A percentile compares a stretch with the other conserved stretches of the same genome.
phyloP scores from a whole-genome alignment of 441 rosid species.

The Brassica balearica region DNA sequence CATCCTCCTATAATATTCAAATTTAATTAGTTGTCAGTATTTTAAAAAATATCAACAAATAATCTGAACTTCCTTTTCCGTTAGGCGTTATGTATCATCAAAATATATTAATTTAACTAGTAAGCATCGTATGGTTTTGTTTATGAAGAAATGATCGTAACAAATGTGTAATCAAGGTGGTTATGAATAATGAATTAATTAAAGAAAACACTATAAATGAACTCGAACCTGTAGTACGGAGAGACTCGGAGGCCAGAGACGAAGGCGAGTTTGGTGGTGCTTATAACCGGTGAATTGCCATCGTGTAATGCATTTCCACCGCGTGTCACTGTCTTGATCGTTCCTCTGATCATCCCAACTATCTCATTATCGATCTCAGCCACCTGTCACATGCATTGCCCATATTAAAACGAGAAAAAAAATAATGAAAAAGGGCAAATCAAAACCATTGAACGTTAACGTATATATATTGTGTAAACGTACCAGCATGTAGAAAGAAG shows the following conservation, averaged over 20 bases:
- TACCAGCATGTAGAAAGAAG: conserved; percentile 97
- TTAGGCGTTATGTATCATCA: conserved; percentile 36
- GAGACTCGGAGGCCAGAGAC: conserved; percentile 95
- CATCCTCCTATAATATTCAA: conserved; percentile 65
- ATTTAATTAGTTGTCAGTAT: neutral
- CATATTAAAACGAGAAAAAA: neutral
- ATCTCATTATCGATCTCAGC: conserved; percentile 73
- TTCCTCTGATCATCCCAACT: conserved; percentile 89
- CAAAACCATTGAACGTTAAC: conserved; percentile 22
- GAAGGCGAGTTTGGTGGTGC: conserved; percentile 84
- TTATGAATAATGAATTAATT: neutral
- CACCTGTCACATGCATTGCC: conserved; percentile 58
- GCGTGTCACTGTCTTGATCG: conserved; percentile 91
- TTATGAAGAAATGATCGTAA: neutral
- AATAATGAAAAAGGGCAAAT: conserved; percentile 5
- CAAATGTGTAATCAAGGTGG: neutral
- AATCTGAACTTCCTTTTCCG: conserved; percentile 18
- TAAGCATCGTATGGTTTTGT: conserved; percentile 15
- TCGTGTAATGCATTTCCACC: conserved; percentile 53
- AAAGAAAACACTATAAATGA: neutral
- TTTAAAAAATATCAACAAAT: neutral
- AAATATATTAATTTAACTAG: conserved; percentile 18
- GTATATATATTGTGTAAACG: conserved; percentile 3
- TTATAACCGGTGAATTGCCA: conserved; percentile 46
- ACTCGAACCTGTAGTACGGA: conserved; percentile 70